Base-by-base conservation (phyloP, 2,329 filamentous ascomycete species). In the Ophiostoma novo-ulmi region DNA sequence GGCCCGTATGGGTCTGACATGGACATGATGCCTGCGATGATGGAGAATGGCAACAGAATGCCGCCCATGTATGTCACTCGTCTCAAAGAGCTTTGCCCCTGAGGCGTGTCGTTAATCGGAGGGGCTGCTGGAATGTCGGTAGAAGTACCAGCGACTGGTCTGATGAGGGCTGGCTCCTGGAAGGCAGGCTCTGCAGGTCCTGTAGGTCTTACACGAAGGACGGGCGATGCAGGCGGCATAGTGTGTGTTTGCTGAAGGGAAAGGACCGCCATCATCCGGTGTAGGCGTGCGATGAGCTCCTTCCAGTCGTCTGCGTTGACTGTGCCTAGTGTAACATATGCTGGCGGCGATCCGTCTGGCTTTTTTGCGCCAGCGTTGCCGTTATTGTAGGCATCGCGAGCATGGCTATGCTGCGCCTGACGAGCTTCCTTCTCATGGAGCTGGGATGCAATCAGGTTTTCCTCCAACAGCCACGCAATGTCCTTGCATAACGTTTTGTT, bases 11-110 rank as follows among this genome's bases (percentile, higher is more conserved):
- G 75, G 8, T 81, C 81, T 38, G 81, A 79, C 77, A 85, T 85
- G 17, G 81, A 81, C 17, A 85, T 77, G 10, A 85, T 78, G 14
- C 81, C 79, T 0, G 83, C 81, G 5, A 85, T 80, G 17, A 85
- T 78, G 4, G 81, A 82, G 22, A 85, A 75, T 1, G 84, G 84
- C 0, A 85, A 78, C 5, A 85, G 76, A 0, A 85, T 75, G 0
- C 82, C 84, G 67, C 83, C 84, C 13, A 85, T 78, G 75, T 85
- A 85, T 1, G 81, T 78, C 17, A 85, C 81, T 6, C 84, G 81
- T 75, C 83, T 80, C 8, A 85, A 78, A 26, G 80, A 79, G 20
- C 79, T 78, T 69, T 81, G 75, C 72, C 81, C 80, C 70, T 78
- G 77, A 41, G 79, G 61, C n/a, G 58, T 64, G 3, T n/a, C n/a